These are phyloP conservation scores for Nemania sp. DNA, from an alignment of 2,329 filamentous ascomycete species.

Conservation along the genomic window DNA sequence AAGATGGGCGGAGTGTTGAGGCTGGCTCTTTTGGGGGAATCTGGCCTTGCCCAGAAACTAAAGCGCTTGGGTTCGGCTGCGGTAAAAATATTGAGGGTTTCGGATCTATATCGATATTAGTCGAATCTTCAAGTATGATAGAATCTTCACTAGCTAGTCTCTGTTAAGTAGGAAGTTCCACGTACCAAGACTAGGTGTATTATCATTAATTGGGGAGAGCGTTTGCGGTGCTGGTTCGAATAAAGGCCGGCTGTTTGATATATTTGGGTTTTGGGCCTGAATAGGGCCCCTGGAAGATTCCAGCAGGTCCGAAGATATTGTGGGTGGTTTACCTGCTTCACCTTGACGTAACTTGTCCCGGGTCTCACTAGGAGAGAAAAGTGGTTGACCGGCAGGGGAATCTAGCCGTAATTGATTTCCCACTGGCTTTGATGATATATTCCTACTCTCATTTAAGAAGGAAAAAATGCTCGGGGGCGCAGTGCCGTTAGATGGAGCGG, in stretches of 20 bases:
- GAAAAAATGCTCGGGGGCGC: constrained; percentile 14
- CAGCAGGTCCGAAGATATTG: neutral
- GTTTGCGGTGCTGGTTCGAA: constrained; percentile 7
- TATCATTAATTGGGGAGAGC: neutral
- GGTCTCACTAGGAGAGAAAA: constrained; percentile 3
- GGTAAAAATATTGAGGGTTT: neutral
- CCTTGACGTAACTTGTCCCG: neutral
- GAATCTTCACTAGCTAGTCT: neutral
- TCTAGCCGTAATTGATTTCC: neutral
- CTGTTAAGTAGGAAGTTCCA: neutral
- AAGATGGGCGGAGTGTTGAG: neutral
- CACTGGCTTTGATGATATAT: neutral
- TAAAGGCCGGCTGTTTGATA: neutral
- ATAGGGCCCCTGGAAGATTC: constrained; percentile 14
- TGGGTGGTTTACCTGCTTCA: neutral
- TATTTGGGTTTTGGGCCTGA: constrained; percentile 12
- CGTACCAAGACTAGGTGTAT: constrained; percentile 27
- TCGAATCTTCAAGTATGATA: neutral
- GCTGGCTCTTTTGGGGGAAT: neutral
- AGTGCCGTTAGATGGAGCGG: neutral
- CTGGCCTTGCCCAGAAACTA: neutral
- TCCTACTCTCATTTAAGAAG: constrained; percentile 7
- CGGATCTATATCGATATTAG: constrained; percentile 20
- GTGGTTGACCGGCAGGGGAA: constrained; percentile 15
- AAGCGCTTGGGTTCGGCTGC: neutral